phyloP scores from a whole-genome alignment of 805 yeast genomes.

The Ogataea polymorpha region DNA sequence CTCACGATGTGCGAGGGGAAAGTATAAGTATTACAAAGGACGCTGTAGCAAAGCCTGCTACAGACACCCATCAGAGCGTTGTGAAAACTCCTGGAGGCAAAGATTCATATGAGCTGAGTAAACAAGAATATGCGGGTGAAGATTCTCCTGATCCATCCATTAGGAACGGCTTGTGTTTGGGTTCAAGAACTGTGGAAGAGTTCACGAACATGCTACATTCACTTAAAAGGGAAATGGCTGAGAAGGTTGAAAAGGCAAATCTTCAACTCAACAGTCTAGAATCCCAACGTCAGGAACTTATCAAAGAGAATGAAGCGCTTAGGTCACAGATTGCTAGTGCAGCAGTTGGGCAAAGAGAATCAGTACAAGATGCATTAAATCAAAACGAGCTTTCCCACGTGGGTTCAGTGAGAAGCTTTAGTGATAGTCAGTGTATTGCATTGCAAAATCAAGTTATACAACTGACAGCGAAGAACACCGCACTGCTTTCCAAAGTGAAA shows the following conservation, averaged over 20 bases:
- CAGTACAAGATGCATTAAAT: background rate
- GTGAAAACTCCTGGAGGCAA: no score
- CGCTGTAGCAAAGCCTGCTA: no score
- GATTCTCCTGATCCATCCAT: no score
- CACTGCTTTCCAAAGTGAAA: background rate
- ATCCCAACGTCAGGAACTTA: slow-evolving; percentile 25
- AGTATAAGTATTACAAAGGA: no score
- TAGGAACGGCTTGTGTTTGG: slow-evolving; percentile 1
- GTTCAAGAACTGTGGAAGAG: slow-evolving; percentile 20
- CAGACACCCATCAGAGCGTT: no score
- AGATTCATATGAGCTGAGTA: no score
- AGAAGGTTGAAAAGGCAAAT: slow-evolving; percentile 57
- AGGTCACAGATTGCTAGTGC: background rate
- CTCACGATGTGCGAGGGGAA: no score
- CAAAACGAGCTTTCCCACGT: no score
- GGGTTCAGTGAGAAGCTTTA: background rate
- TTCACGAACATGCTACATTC: slow-evolving; percentile 28
- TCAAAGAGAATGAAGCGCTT: slow-evolving; percentile 3
- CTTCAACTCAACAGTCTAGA: slow-evolving; percentile 51
- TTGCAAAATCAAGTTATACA: background rate
- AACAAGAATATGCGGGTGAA: no score
- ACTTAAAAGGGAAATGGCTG: slow-evolving; percentile 42
- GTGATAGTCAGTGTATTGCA: background rate
- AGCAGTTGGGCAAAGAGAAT: background rate
- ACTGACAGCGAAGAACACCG: background rate